Base-by-base conservation (phyloP, 2,329 filamentous ascomycete species). In the Exserohilum rostratum region DNA sequence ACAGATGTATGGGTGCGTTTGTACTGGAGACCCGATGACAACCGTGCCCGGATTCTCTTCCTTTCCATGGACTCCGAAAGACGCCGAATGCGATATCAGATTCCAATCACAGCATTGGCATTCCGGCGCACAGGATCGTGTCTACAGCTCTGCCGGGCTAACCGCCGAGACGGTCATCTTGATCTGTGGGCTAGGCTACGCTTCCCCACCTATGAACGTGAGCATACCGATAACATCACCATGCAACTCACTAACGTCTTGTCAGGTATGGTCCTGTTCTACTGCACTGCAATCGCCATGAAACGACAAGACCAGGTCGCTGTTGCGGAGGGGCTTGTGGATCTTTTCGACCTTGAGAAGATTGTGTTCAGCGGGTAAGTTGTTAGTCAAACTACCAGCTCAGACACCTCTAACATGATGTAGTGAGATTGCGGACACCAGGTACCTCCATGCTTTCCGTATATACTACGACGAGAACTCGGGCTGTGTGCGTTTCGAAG, bases 241-340 rank as follows among this genome's bases (percentile, higher is more conserved):
- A 22, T 18, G n/a, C 30, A n/a, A 39, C 15, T 1, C 4, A 18
- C 22, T 38, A 33, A 50, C 31, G 10, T 31, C 40, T 58, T 64
- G 30, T 66, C 25, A 83, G 81, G 77, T 43, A 81, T 86, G 79
- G 81, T 84, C 3, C 66, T 84, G 1, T 85, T 86, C 69, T 84
- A 83, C 66, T 82, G 78, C 57, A 81, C 81, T 0, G 80, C 85
- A 50, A 68, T 85, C 9, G 83, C 83, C 0, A 79, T 87, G 71
- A 85, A 85, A 57, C 78, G 79, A 7, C 83, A 86, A 62, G 84
- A 87, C 63, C 68, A 72, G 15, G 73, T 70, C 18, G 70, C 66
- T 27, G 77, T 72, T 5, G 72, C 76, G 27, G 69, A 68, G 17
- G 67, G 69, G 3, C 75, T 82, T 12, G 76, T 80, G 40, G 80